Evolutionary conservation across 2,329 filamentous ascomycete genomes (phyloP).

Genomic region (Cladosporium sp.): DNA sequence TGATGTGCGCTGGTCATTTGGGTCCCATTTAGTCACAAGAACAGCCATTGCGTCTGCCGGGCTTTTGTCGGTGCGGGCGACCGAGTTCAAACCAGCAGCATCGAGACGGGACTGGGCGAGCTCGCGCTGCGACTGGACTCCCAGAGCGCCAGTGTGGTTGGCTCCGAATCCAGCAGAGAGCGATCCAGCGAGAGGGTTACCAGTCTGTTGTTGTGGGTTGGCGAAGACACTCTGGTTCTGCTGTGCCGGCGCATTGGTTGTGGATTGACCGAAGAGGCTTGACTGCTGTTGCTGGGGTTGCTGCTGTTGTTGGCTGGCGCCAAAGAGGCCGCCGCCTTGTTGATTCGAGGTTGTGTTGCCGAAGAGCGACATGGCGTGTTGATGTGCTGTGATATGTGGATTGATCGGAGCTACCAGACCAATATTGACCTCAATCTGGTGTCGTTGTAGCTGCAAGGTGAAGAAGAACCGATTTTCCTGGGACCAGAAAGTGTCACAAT

Average conservation of each 20-base stretch:
- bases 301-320: slow-evolving; percentile 12
- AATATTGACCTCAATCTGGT: background rate
- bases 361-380: slow-evolving; percentile 31
- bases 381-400: slow-evolving; percentile 6
- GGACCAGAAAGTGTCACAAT: background rate
- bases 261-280: background rate
- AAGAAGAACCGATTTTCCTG: background rate
- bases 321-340: slow-evolving; percentile 9
- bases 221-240: slow-evolving; percentile 14
- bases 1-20: slow-evolving; percentile 61
- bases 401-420: slow-evolving; percentile 6
- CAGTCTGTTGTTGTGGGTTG: slow-evolving; percentile 14
- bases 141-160: slow-evolving; percentile 19
- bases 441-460: background rate
- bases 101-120: slow-evolving; percentile 19
- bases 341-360: slow-evolving; percentile 27
- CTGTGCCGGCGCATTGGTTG: slow-evolving; percentile 16
- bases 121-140: slow-evolving; percentile 24
- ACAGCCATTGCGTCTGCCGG: slow-evolving; percentile 69
- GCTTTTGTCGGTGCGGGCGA: slow-evolving; percentile 57
- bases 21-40: slow-evolving; percentile 71
- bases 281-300: slow-evolving; percentile 15
- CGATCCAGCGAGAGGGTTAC: slow-evolving; percentile 15
- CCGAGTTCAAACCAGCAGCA: slow-evolving; percentile 16
- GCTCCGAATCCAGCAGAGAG: slow-evolving; percentile 26